These are phyloP conservation scores for Beta macrorhiza DNA, from an alignment of 179 eudicot species.

Conservation along the genomic window DNA sequence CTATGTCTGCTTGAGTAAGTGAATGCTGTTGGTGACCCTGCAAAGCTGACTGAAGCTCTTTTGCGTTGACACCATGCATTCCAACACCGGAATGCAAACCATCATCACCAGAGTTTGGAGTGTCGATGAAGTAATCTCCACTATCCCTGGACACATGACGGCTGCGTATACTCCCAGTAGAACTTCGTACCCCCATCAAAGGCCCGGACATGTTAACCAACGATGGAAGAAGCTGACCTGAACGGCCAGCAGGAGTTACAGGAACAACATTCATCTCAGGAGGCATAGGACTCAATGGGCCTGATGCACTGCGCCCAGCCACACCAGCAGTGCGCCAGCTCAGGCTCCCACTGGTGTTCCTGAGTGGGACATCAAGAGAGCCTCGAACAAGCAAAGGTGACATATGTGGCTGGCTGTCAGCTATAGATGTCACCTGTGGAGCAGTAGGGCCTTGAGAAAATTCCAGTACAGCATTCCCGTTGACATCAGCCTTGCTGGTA, in stretches of 20 bases:
- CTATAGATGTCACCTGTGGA: constrained; percentile 61
- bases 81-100: constrained; percentile 64
- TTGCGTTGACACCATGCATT: constrained; percentile 74
- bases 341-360: constrained; percentile 86
- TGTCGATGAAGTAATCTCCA: constrained; percentile 92
- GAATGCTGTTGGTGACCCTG: constrained; percentile 98
- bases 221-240: constrained; percentile 94
- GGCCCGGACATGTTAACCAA: constrained; percentile 98
- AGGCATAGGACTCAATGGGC: constrained; percentile 90
- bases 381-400: constrained; percentile 97
- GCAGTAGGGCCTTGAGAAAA: constrained; percentile 89
- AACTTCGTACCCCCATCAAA: constrained; percentile 92
- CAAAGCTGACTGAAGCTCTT: constrained; percentile 94
- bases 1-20: constrained; percentile 94
- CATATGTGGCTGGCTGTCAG: constrained; percentile 95
- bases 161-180: constrained; percentile 91
- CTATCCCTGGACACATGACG: constrained; percentile 96
- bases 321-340: constrained; percentile 92
- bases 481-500: constrained; percentile 60
- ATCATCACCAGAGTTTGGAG: constrained; percentile 96
- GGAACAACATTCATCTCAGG: constrained; percentile 87
- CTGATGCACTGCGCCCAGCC: constrained; percentile 92
- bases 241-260: constrained; percentile 71
- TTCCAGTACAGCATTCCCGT: constrained; percentile 63
- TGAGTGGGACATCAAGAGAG: constrained; percentile 86